Percentiles rank a stretch among this genome's conserved stretches.
Conservation (phyloP, 2,329 filamentous ascomycete genomes). For the Curvularia hawaiiensis region DNA sequence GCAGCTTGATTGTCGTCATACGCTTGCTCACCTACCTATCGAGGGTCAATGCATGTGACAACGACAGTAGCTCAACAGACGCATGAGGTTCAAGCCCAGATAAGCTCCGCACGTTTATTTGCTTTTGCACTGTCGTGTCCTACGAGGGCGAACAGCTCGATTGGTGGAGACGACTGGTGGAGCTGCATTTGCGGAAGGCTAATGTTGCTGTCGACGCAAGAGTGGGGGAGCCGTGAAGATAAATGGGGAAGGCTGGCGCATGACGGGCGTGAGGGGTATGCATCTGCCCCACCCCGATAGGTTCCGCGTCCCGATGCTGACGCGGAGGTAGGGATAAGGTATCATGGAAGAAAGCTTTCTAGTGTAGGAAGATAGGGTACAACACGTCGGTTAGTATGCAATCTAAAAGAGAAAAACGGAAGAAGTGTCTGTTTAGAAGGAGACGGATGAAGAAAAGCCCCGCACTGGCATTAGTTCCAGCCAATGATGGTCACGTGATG, state of each 20-base stretch:
- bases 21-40: conserved; percentile 32
- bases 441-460: background rate
- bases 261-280: conserved; percentile 15
- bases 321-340: background rate
- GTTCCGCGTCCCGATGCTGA: conserved; percentile 13
- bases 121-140: background rate
- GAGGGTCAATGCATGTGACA: conserved; percentile 16
- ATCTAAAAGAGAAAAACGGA: background rate
- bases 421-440: background rate
- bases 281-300: background rate
- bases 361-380: background rate
- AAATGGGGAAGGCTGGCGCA: background rate
- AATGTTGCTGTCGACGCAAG: conserved; percentile 16
- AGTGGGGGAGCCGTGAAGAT: conserved; percentile 26
- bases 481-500: background rate
- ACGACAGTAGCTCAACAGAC: conserved; percentile 10
- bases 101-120: background rate
- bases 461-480: background rate
- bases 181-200: conserved; percentile 15
- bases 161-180: conserved; percentile 10
- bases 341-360: background rate
- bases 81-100: background rate
- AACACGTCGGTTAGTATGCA: background rate
- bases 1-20: conserved; percentile 15
- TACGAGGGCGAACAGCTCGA: conserved; percentile 15